Conservation (phyloP, 2,329 filamentous ascomycete species). For the Hirsutella thompsonii region DNA sequence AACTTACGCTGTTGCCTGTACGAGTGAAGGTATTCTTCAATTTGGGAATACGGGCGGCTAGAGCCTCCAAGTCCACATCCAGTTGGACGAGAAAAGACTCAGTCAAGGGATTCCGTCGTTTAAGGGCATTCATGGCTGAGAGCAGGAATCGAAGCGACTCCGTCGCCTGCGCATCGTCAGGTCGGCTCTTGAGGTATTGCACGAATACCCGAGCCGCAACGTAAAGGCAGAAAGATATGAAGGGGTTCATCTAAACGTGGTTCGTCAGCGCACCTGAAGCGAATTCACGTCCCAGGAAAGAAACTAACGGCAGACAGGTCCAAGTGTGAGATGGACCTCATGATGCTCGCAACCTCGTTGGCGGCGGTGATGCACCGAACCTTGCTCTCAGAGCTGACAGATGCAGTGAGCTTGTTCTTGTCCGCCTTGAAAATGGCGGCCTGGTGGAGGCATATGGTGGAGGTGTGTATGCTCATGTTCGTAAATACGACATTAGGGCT, state of each 20-base stretch:
- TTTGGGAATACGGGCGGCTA: conserved; percentile 48
- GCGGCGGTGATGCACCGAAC: conserved; percentile 86
- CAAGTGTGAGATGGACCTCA: conserved; percentile 87
- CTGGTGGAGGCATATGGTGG: conserved; percentile 94
- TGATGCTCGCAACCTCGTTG: conserved; percentile 85
- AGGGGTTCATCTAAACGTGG: conserved; percentile 71
- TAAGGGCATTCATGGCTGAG: conserved; percentile 79
- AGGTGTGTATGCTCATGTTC: conserved; percentile 96
- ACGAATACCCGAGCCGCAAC: conserved; percentile 93
- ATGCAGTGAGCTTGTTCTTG: conserved; percentile 64
- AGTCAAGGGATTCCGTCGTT: conserved; percentile 77
- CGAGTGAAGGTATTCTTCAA: conserved; percentile 42
- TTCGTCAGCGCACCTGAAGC: neutral
- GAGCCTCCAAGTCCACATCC: conserved; percentile 76
- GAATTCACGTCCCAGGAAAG: neutral
- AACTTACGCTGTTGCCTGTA: conserved; percentile 36
- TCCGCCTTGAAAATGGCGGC: conserved; percentile 97
- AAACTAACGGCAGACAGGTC: conserved; percentile 65
- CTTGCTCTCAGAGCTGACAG: conserved; percentile 80
- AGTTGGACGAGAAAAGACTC: conserved; percentile 91
- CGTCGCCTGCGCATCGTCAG: conserved; percentile 64
- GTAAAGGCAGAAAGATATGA: conserved; percentile 90
- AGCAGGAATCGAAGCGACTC: conserved; percentile 85
- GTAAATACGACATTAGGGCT: conserved; percentile 83
- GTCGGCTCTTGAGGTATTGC: conserved; percentile 89